Evolutionary conservation across 2,329 filamentous ascomycete species (phyloP), one percentile per base, ranked within the genome.

Genomic region (Botryotinia calthae): DNA sequence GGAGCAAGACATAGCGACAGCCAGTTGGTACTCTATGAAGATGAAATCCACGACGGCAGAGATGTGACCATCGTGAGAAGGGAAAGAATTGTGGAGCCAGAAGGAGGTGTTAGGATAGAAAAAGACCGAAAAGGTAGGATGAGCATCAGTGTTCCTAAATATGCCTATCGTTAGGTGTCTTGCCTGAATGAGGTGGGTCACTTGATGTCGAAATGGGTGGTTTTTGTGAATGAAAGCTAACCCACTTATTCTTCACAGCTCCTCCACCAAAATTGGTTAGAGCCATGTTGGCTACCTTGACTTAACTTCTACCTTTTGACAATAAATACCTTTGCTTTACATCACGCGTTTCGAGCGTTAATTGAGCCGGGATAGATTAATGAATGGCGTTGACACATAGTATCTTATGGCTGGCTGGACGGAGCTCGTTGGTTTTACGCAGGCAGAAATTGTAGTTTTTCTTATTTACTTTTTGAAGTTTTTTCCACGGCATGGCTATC

Each of bases 81-180:
- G 75, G 78, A 75, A 44, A 87, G 90, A 82, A 81, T 88, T 69
- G 84, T 87, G 76, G 86, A 86, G 78, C 87, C 86, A 76, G 88
- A 88, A 83, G 79, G 87, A 84, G 81, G 88, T 71, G 85, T 92
- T 75, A 86, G 91, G 78, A 89, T 97, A 79, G 92, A 94, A 84
- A 94, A 92, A 86, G 94, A 98, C 84, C 91, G 91, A 86, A 96
- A 93, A 94, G 94, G 95, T 97, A 96, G 91, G 92, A 90, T 96
- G 89, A 89, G 90, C 86, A 90, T 95, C 85, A 93, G 92, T 85
- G 88, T 93, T 83, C 92, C 92, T 80, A 89, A 90, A 84, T 75
- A 79, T 72, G 87, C 89, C 83, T 88, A 85, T 83, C 87, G 83
- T 69, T 74, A 72, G 71, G 86, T 75, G 63, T 76, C 74, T 74